Base-by-base conservation (phyloP, 805 yeast genomes). In the Helenozyma rhizophorensis region DNA sequence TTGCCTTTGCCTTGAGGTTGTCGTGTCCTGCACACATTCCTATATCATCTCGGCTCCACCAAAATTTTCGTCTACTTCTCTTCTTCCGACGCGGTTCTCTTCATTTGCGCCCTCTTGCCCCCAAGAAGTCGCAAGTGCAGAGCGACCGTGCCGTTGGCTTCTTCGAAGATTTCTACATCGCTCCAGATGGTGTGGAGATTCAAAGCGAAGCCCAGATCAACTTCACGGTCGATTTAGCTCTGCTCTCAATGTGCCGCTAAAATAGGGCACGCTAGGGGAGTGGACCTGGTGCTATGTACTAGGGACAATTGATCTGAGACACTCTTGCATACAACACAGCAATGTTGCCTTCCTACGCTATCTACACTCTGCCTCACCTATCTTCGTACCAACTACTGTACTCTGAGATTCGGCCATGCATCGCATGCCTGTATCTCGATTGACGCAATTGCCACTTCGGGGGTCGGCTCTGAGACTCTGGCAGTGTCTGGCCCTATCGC, bases 151-250 rank as follows among this genome's bases (percentile, higher is more conserved):
- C 8, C 7, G 13, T 27, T 37, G 60, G 56, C 60, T 46, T 54
- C 60, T 54, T 54, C 60, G 60, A 54, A 54, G 60, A 54, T 54
- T 47, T 46, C 39, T 47, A 45, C 32, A 43, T 51, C 56, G 54
- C 28, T 37, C 47, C 46, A 43, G 43, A 54, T 54, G 58, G 56
- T 46, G 38, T 51, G 45, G 43, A 39, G 60, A 54, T 54, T 54
- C 60, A 54, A 54, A 54, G 60, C 57, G 60, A 53, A 37, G 60
- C 59, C 60, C 26, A 54, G 56, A 54, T 36, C 32, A 42, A 45
- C 30, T 21, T 39, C 53, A 48, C 46, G 32, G 23, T 43, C 45
- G 40, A 43, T 47, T 50, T 48, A 42, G 48, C 50, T 42, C 39
- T 28, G 34, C 34, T 28, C 42, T 38, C 21, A 28, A 21, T 23